phyloP scores from a whole-genome alignment of 1,284 basidiomycete species.

The Ceratobasidium sp. region DNA sequence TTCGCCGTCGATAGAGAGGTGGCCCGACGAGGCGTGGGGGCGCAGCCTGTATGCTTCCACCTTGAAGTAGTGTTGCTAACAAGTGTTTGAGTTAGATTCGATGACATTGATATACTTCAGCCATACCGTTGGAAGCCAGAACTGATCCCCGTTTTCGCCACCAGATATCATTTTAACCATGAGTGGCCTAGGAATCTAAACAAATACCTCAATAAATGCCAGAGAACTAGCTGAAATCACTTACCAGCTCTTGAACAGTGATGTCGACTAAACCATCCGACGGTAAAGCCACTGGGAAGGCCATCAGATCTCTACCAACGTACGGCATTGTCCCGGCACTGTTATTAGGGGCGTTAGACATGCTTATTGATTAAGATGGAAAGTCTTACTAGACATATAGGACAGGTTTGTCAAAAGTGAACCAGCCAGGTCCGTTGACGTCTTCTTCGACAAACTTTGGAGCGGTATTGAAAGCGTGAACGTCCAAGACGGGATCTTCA shows the following conservation, averaged over 20 bases:
- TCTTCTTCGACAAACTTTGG: conserved; percentile 53
- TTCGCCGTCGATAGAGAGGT: conserved; percentile 85
- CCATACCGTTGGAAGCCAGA: conserved; percentile 72
- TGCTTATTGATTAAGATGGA: not conserved
- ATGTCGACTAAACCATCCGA: conserved; percentile 86
- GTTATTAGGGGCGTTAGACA: conserved; percentile 5
- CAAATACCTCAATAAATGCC: not conserved
- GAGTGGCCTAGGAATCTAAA: conserved; percentile 65
- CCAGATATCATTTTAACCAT: conserved; percentile 72
- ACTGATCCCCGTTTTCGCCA: conserved; percentile 72
- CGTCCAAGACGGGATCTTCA: conserved; percentile 47
- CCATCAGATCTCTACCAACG: conserved; percentile 77
- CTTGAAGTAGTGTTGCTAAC: conserved; percentile 82
- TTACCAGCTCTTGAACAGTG: conserved; percentile 72
- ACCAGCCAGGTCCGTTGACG: conserved; percentile 66
- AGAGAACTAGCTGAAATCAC: conserved; percentile 45
- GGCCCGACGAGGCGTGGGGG: conserved; percentile 61
- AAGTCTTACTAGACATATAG: conserved; percentile 75
- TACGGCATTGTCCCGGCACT: conserved; percentile 61
- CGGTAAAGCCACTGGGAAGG: conserved; percentile 83
- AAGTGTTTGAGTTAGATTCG: no score
- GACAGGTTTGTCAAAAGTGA: conserved; percentile 73
- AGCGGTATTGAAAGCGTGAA: conserved; percentile 52
- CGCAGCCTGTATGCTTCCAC: conserved; percentile 79
- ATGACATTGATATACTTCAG: not conserved